A percentile compares a stretch with the other conserved stretches of the same genome.
Conservation (phyloP, 2,329 filamentous ascomycete genomes). For the Xylaria sp. region DNA sequence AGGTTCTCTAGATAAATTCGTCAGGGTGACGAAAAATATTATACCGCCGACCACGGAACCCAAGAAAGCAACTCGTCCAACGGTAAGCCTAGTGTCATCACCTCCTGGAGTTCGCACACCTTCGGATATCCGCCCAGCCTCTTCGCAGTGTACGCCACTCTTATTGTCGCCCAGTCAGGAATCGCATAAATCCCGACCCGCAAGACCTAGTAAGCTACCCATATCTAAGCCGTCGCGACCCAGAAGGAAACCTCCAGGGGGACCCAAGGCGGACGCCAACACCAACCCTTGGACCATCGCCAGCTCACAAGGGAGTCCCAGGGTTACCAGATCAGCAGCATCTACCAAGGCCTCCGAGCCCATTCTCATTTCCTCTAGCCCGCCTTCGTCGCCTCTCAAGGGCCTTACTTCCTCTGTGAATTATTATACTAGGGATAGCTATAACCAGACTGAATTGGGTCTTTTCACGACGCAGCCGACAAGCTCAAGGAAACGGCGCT, state of each 20-base stretch:
- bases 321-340: slow-evolving; percentile 44
- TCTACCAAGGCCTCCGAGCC: slow-evolving; percentile 49
- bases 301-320: slow-evolving; percentile 59
- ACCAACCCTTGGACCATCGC: slow-evolving; percentile 55
- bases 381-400: slow-evolving; percentile 51
- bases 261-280: slow-evolving; percentile 42
- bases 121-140: slow-evolving; percentile 12
- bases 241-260: slow-evolving; percentile 41
- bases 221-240: slow-evolving; percentile 42
- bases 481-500: slow-evolving; percentile 36
- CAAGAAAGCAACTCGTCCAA: slow-evolving; percentile 19
- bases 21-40: slow-evolving; percentile 55
- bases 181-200: slow-evolving; percentile 34
- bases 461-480: slow-evolving; percentile 25
- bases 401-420: slow-evolving; percentile 43
- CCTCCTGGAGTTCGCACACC: slow-evolving; percentile 22
- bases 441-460: slow-evolving; percentile 1
- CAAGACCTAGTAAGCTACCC: slow-evolving; percentile 49
- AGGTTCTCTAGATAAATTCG: slow-evolving; percentile 56
- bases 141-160: slow-evolving; percentile 36
- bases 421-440: background rate
- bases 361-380: slow-evolving; percentile 61
- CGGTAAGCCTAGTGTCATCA: slow-evolving; percentile 6
- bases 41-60: slow-evolving; percentile 19
- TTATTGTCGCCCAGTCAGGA: slow-evolving; percentile 26